Conservation (phyloP, 1,284 basidiomycete genomes). For the Sparassis latifolia region DNA sequence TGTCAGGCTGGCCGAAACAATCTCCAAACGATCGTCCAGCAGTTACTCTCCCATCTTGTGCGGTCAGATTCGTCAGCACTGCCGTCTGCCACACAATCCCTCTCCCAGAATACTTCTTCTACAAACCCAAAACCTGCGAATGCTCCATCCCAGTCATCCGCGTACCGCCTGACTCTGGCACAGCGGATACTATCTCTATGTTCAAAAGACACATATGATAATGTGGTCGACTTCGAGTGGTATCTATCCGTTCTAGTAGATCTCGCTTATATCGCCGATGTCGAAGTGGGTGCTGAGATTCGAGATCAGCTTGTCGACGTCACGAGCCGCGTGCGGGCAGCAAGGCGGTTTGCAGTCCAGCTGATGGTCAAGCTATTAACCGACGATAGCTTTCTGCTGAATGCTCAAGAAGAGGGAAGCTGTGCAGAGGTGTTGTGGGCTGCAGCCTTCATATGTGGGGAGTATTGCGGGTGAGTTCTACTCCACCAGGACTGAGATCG, state of each 20-base stretch:
- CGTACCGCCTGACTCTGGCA: constrained; percentile 80
- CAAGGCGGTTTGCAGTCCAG: constrained; percentile 74
- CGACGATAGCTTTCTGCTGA: constrained; percentile 68
- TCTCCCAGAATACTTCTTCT: constrained; percentile 42
- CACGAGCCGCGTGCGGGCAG: constrained; percentile 72
- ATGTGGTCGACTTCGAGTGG: constrained; percentile 94
- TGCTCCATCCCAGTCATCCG: constrained; percentile 59
- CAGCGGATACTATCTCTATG: constrained; percentile 81
- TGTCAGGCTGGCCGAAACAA: constrained; percentile 74
- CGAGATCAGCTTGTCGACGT: constrained; percentile 85
- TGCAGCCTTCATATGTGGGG: constrained; percentile 93
- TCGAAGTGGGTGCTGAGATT: constrained; percentile 69
- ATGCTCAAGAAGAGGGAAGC: constrained; percentile 52
- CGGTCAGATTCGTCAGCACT: constrained; percentile 46
- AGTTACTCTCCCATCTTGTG: constrained; percentile 81
- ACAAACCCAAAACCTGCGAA: constrained; percentile 28
- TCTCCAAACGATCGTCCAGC: constrained; percentile 83
- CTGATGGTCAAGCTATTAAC: constrained; percentile 75
- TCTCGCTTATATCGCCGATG: constrained; percentile 79
- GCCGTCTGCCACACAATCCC: constrained; percentile 56
- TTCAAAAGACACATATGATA: constrained; percentile 77
- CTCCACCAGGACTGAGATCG: not conserved
- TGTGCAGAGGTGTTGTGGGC: constrained; percentile 86
- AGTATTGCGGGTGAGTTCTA: constrained; percentile 72
- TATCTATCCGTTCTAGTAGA: constrained; percentile 91